phyloP scores from a whole-genome alignment of 768 basidiomycete species.

The Mycena floridula region DNA sequence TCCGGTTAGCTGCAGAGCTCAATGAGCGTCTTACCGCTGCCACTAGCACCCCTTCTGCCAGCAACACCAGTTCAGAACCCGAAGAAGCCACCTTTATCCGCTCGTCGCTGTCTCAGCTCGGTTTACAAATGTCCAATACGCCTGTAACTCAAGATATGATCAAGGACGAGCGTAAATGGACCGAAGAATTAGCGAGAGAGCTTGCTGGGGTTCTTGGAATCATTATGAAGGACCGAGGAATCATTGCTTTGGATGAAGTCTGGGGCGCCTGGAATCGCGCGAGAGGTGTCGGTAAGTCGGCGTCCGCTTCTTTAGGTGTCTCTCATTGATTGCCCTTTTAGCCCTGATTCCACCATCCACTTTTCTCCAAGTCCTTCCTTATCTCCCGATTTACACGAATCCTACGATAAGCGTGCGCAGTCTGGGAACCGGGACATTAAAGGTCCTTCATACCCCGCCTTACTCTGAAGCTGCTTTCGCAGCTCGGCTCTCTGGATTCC shows the following conservation, averaged over 20 bases:
- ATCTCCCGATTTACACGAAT: conserved; percentile 55
- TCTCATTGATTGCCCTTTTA: conserved; percentile 17
- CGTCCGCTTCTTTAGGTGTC: neutral
- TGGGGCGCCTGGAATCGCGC: conserved; percentile 97
- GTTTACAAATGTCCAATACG: conserved; percentile 68
- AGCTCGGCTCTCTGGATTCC: conserved; percentile 49
- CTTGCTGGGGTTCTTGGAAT: conserved; percentile 70
- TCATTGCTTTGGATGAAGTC: conserved; percentile 85
- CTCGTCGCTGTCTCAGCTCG: conserved; percentile 84
- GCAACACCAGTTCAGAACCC: conserved; percentile 35
- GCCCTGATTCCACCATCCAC: conserved; percentile 89
- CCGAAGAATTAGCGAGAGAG: conserved; percentile 77
- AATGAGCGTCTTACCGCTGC: conserved; percentile 70
- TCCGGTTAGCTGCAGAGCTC: conserved; percentile 80
- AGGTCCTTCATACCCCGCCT: conserved; percentile 78
- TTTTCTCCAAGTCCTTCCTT: conserved; percentile 69
- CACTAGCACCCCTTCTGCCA: conserved; percentile 5
- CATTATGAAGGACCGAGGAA: conserved; percentile 73
- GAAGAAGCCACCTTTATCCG: conserved; percentile 86
- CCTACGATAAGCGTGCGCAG: conserved; percentile 64
- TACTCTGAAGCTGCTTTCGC: conserved; percentile 68
- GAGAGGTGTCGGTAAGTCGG: conserved; percentile 72
- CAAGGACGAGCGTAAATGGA: conserved; percentile 73
- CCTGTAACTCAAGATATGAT: conserved; percentile 90
- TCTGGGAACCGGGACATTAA: conserved; percentile 63